Conservation (phyloP, 2,329 filamentous ascomycete species). For the Epichloe sylvatica region DNA sequence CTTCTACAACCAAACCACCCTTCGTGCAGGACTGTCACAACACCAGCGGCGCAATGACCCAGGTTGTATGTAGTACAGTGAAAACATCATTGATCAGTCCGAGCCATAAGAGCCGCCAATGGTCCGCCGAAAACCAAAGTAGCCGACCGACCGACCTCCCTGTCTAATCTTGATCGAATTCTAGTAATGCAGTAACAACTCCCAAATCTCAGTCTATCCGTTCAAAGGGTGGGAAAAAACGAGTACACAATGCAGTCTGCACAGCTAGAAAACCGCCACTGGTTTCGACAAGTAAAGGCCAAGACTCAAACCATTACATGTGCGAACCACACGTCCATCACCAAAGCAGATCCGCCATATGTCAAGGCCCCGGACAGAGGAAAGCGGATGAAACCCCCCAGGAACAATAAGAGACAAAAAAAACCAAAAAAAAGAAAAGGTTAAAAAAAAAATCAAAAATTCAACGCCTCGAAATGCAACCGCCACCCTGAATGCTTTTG, state of each 20-base stretch:
- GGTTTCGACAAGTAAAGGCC: neutral
- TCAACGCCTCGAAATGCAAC: slow-evolving; percentile 27
- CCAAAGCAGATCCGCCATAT: slow-evolving; percentile 1
- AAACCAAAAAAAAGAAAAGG: slow-evolving; percentile 6
- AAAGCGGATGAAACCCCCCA: slow-evolving; percentile 2
- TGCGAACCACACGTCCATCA: neutral
- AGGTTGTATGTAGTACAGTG: slow-evolving; percentile 8
- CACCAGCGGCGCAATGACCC: slow-evolving; percentile 6
- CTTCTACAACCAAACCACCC: slow-evolving; percentile 6
- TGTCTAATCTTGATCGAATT: slow-evolving; percentile 27
- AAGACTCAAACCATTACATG: slow-evolving; percentile 2
- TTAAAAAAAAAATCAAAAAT: slow-evolving; percentile 9
- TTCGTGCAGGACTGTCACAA: slow-evolving; percentile 6
- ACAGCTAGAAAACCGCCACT: slow-evolving; percentile 14
- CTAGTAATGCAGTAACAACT: slow-evolving; percentile 26
- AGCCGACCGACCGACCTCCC: slow-evolving; percentile 17
- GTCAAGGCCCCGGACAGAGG: neutral
- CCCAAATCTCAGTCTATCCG: slow-evolving; percentile 22
- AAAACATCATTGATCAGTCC: slow-evolving; percentile 22
- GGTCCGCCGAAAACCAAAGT: slow-evolving; percentile 15
- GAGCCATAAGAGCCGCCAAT: slow-evolving; percentile 22
- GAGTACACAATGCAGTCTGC: slow-evolving; percentile 16
- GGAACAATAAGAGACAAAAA: slow-evolving; percentile 5
- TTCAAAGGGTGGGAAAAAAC: slow-evolving; percentile 1
- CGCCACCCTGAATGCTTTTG: slow-evolving; percentile 16